These are phyloP conservation scores for Zoysia matrella DNA, from an alignment of 202 grass and related monocot genomes.

Conservation along the genomic window DNA sequence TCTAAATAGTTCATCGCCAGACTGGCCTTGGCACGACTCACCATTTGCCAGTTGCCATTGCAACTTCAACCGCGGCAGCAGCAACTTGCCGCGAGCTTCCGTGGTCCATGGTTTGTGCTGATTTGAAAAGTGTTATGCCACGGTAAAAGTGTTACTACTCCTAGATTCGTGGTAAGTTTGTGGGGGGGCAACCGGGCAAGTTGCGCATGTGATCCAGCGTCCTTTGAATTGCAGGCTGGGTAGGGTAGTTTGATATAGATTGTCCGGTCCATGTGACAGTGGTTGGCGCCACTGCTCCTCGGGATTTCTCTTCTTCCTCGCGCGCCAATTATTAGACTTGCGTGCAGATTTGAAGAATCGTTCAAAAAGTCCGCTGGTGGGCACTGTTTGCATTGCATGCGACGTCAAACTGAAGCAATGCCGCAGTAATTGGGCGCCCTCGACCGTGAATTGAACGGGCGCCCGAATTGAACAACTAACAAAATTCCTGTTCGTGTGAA, in stretches of 20 bases:
- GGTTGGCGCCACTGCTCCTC: conserved; percentile 51
- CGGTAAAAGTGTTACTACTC: background rate
- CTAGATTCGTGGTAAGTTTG: conserved; percentile 45
- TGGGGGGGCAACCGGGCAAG: conserved; percentile 3
- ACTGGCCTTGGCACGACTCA: conserved; percentile 41
- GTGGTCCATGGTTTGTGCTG: no score
- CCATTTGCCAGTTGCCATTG: background rate
- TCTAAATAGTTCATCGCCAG: no score
- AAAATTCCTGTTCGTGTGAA: conserved; percentile 7
- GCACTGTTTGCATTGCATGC: background rate
- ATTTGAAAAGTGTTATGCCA: background rate
- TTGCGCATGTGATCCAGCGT: conserved; percentile 40
- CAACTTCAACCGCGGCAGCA: background rate
- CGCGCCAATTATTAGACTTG: conserved; percentile 49
- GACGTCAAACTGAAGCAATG: conserved; percentile 40
- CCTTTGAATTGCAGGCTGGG: conserved; percentile 2
- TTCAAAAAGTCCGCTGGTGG: conserved; percentile 29
- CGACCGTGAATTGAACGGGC: conserved; percentile 5
- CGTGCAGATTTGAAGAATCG: conserved; percentile 36
- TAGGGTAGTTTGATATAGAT: conserved; percentile 31
- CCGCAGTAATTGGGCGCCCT: conserved; percentile 30
- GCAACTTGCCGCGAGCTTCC: conserved; percentile 11
- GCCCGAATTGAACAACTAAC: background rate
- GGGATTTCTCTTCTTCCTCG: conserved; percentile 36
- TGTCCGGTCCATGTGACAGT: conserved; percentile 45